Evolutionary conservation across 2,329 filamentous ascomycete genomes (phyloP), one percentile per base, ranked within the genome.

Genomic region (Hymenoscyphus fraxineus): DNA sequence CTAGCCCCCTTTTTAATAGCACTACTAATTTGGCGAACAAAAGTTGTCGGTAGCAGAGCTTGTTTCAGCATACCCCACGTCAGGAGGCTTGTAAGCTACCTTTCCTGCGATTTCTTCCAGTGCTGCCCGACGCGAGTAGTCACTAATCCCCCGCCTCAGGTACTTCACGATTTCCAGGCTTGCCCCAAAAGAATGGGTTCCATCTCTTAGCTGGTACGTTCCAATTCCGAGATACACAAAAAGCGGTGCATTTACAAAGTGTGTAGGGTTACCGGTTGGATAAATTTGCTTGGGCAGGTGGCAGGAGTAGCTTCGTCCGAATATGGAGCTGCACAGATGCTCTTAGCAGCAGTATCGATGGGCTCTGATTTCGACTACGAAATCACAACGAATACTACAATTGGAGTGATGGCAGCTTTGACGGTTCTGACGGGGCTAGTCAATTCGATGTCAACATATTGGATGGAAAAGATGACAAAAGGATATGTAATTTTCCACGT

Each of bases 381-480:
- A 3, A 82, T 83, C 1, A 82, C 78, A 74, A 74, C 60, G 72
- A 77, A 67, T 77, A 81, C 65, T 78, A 74, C 82, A 1, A 78
- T 85, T 31, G 83, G 79, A 63, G 82, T 85, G 61, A 85, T 85
- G 83, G 82, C 81, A 22, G 81, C 76, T 5, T 75, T 85, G 31
- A 82, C 82, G 4, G 74, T 85, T 40, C 65, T 85, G 6, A 81
- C 81, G 68, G 83, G 81, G 16, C 65, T 80, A 1, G 78, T 85
- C 69, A 86, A 86, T 76, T 84, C 80, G 3, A 73, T 86, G 60
- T 81, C 82, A 9, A 86, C 84, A 0, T 80, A 80, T 64, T 84
- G 83, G 82, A 81, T 86, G 76, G 83, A 84, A 73, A 82, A 82
- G 69, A 81, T 86, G 75, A 83, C 83, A 64, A 83, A 82, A 70